Evolutionary conservation across 2,329 filamentous ascomycete genomes (phyloP).

Genomic region (Apiospora sp.): DNA sequence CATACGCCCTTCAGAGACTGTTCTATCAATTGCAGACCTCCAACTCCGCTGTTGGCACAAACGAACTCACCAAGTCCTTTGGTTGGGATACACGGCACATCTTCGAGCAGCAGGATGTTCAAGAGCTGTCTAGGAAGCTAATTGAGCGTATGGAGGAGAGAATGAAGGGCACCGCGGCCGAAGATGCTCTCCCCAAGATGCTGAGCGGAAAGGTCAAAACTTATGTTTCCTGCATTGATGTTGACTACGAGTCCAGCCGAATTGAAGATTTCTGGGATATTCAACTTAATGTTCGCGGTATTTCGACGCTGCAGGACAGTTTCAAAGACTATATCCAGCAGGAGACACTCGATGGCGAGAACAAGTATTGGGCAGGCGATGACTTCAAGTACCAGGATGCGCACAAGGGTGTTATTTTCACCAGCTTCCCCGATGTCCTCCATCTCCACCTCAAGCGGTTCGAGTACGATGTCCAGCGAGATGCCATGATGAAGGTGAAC

Average conservation of each 20-base stretch:
- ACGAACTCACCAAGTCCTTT: slow-evolving; percentile 94
- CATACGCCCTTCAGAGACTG: slow-evolving; percentile 89
- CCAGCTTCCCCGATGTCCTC: slow-evolving; percentile 90
- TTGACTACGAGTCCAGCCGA: slow-evolving; percentile 94
- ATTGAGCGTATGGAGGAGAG: slow-evolving; percentile 98
- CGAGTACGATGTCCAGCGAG: slow-evolving; percentile 94
- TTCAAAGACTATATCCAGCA: slow-evolving; percentile 97
- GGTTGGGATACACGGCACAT: slow-evolving; percentile 98
- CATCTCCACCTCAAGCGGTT: slow-evolving; percentile 97
- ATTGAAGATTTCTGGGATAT: slow-evolving; percentile 99
- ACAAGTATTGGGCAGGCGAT: slow-evolving; percentile 94
- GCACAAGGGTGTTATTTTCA: slow-evolving; percentile 97
- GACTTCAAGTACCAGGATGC: slow-evolving; percentile 94
- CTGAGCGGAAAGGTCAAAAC: slow-evolving; percentile 99
- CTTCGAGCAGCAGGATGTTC: slow-evolving; percentile 98
- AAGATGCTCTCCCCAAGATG: slow-evolving; percentile 87
- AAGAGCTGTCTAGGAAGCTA: slow-evolving; percentile 93
- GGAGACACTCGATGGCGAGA: slow-evolving; percentile 96
- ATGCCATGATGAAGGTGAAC: slow-evolving; percentile 99
- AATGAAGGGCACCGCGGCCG: slow-evolving; percentile 95
- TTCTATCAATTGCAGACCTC: slow-evolving; percentile 96
- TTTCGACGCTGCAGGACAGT: slow-evolving; percentile 91
- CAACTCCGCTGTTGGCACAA: slow-evolving; percentile 83
- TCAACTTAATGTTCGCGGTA: slow-evolving; percentile 94
- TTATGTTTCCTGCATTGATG: slow-evolving; percentile 98